Evolutionary conservation across 768 basidiomycete genomes (phyloP).

Genomic region (Lentinula lateritia): DNA sequence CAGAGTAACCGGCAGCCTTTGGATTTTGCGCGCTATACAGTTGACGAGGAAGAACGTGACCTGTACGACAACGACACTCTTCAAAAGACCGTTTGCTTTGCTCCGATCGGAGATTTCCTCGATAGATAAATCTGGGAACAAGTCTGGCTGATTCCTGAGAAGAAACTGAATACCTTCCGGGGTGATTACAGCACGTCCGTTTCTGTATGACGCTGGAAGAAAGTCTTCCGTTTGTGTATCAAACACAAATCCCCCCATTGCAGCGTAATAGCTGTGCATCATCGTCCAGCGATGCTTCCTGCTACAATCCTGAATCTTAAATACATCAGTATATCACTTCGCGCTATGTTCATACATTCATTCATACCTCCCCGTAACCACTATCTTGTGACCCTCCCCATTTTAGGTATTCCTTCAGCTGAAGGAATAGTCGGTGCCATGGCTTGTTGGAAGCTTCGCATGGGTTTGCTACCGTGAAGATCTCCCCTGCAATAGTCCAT

Average conservation of each 20-base stretch:
- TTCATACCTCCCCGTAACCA: neutral
- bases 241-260: constrained; percentile 1
- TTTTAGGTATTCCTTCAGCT: too few species aligned
- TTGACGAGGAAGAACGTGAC: constrained; percentile 14
- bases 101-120: constrained; percentile 12
- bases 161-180: neutral
- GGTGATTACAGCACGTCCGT: neutral
- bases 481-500: neutral
- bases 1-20: constrained; percentile 11
- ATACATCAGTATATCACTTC: too few species aligned
- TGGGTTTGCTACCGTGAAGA: neutral
- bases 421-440: neutral
- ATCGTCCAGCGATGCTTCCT: neutral
- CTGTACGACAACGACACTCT: constrained; percentile 14
- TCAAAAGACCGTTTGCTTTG: constrained; percentile 13
- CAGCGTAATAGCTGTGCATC: neutral
- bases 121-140: neutral
- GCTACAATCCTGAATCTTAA: neutral
- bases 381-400: too few species aligned
- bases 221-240: neutral
- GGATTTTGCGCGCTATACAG: constrained; percentile 6
- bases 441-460: neutral
- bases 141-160: neutral
- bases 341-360: too few species aligned
- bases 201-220: neutral